Conservation (phyloP, 352 stramenopile species). For the Globisporangium cystogenes region DNA sequence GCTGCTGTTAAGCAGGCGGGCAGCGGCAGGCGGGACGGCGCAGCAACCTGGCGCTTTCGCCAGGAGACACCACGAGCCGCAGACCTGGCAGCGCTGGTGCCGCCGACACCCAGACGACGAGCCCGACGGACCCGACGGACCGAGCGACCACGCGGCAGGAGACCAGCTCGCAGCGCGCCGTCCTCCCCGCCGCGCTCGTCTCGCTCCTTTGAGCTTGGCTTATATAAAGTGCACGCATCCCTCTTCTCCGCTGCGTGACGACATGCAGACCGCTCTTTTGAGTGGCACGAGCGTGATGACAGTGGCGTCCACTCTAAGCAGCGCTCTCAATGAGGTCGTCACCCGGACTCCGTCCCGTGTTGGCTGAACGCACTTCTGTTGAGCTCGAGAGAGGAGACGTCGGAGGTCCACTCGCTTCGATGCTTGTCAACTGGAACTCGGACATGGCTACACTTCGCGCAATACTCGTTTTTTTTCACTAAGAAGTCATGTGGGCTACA, state of each 20-base stretch:
- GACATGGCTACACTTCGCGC: not conserved
- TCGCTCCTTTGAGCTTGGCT: constrained; percentile 1
- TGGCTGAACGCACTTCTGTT: not conserved
- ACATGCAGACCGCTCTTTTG: too few relatives aligned
- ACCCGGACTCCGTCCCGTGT: not conserved
- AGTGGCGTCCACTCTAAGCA: not conserved
- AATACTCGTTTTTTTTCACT: not conserved
- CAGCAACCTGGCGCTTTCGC: too few relatives aligned
- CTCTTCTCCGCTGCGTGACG: too few relatives aligned
- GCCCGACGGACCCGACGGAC: not conserved
- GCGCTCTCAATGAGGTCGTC: not conserved
- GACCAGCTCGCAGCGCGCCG: not conserved
- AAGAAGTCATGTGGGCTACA: too few relatives aligned
- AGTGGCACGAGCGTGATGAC: too few relatives aligned
- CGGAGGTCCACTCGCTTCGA: not conserved
- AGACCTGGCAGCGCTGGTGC: not conserved
- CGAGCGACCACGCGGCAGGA: not conserved
- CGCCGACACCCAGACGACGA: not conserved
- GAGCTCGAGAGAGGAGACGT: not conserved
- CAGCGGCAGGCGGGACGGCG: not conserved
- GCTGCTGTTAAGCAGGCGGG: constrained; percentile 64
- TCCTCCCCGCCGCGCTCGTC: not conserved
- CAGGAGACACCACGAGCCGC: too few relatives aligned
- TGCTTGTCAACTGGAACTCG: too few relatives aligned
- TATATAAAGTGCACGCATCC: constrained; percentile 4